Evolutionary conservation across 495 filamentous ascomycete species (phyloP), one percentile per base, ranked within the genome.

Genomic region (Penicillium robsamsonii): DNA sequence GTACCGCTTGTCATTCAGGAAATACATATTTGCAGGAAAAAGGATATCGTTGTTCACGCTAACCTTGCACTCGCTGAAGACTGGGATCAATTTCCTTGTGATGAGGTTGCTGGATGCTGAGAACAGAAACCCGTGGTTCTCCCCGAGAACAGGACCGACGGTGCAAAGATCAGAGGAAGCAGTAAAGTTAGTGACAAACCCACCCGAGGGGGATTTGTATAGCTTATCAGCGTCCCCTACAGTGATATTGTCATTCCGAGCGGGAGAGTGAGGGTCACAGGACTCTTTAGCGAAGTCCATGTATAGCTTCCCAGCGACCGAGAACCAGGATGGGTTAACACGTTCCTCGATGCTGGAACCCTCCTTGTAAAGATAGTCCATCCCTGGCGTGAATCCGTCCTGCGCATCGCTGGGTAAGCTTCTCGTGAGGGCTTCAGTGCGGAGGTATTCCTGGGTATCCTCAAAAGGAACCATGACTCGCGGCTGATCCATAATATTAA

Each of bases 21-120:
- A 87, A 68, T 91, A 90, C 84, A 88, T 88, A 49, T 88, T 83
- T 0, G 86, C 83, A 1, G 89, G 89, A 52, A 94, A 83, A 22
- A 92, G 78, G 57, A 93, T 76, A 55, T 93, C 89, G 67, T 90
- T 91, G 72, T 91, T 92, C 49, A 87, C 81, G 38, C 81, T 79
- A 45, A 91, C 76, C 67, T 94, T 93, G 64, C 81, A 87, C 48
- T 87, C 88, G 48, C 87, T 82, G 61, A 94, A 92, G 17, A 91
- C 67, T 0, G 89, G 90, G 29, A 90, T 75, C 30, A 91, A 75
- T 64, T 55, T 86, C 41, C 61, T 58, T 5, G 57, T 54, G 40
- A 66, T 59, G 8, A 54, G n/a, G 31, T 64, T 75, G 25, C 75
- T 81, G 38, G 88, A 74, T 20, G 89, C 85, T 43, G 85, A 77